phyloP scores from a whole-genome alignment of 345 rosid species.

The Bretschneidera sinensis region DNA sequence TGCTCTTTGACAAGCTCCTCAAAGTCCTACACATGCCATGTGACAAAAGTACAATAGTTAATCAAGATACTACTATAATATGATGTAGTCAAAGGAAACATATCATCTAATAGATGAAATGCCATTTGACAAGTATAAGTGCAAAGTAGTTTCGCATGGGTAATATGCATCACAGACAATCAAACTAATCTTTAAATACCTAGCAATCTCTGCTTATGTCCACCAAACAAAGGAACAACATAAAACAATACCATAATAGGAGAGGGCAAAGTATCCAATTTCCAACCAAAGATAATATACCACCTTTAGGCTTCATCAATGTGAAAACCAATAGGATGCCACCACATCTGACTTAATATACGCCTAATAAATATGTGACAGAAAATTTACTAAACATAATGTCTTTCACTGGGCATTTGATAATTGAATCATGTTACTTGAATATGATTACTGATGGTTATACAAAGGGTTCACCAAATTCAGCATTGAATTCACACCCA shows the following conservation, averaged over 20 bases:
- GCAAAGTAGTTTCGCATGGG: neutral
- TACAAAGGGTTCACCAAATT: neutral
- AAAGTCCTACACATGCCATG: slow-evolving; percentile 70
- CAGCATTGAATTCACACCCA: neutral
- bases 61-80: too few relatives aligned
- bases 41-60: neutral
- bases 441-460: neutral
- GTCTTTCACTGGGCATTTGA: neutral
- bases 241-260: too few relatives aligned
- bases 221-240: neutral
- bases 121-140: neutral
- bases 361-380: too few relatives aligned
- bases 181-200: neutral
- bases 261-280: too few relatives aligned
- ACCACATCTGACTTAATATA: too few relatives aligned
- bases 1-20: slow-evolving; percentile 71
- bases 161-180: neutral
- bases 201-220: too few relatives aligned
- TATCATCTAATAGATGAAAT: too few relatives aligned
- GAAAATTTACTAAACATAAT: too few relatives aligned
- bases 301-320: too few relatives aligned
- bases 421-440: neutral
- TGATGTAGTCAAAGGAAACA: neutral
- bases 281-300: too few relatives aligned
- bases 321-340: too few relatives aligned